Base-by-base conservation (phyloP, 768 basidiomycete genomes). In the Gloeophyllum trabeum region DNA sequence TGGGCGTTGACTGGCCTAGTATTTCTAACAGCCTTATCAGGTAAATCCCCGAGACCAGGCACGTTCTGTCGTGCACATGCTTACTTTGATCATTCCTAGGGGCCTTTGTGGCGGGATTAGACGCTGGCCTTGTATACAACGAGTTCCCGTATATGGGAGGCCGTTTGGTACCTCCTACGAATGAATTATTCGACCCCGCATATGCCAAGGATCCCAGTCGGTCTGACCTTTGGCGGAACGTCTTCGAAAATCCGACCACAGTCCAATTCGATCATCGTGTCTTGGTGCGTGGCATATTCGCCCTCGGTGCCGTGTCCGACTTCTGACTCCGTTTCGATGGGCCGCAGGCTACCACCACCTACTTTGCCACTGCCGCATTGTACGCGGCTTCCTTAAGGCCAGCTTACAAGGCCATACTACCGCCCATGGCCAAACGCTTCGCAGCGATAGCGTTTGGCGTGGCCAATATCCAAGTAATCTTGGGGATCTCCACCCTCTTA, bases 71-170 rank as follows among this genome's bases (percentile, higher is more conserved):
- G 24, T 24, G n/a, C n/a, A n/a, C n/a, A n/a, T 40, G 20, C 40
- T 24, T 36, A 21, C 19, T 35, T 21, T 43, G 10, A 36, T 19
- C 39, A 2, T 36, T 36, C 41, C 1, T 55, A 94, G 94, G 96
- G 40, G 96, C 96, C 4, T 98, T 99, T 52, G 96, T 99, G 22
- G 96, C 96, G 26, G 96, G 96, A 12, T 70, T 99, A 34, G 96
- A 99, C 58, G 96, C 96, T 1, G 96, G 96, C 12, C 62, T 99
- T 42, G 59, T 92, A n/a, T 98, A 98, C 64, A 99, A 99, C 56
- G 94, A 98, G 55, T 99, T 96, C 65, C 96, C 96, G 0, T 62
- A 83, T 4, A 99, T 99, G 94, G 94, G 90, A 26, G 92, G 85
- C 5, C 72, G 79, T 13, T 59, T 97, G 13, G 73, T 76, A 3